A percentile compares a stretch with the other conserved stretches of the same genome.
These are phyloP conservation scores for Marvania coccoides DNA, from an alignment of 139 green algal species.

Conservation along the genomic window DNA sequence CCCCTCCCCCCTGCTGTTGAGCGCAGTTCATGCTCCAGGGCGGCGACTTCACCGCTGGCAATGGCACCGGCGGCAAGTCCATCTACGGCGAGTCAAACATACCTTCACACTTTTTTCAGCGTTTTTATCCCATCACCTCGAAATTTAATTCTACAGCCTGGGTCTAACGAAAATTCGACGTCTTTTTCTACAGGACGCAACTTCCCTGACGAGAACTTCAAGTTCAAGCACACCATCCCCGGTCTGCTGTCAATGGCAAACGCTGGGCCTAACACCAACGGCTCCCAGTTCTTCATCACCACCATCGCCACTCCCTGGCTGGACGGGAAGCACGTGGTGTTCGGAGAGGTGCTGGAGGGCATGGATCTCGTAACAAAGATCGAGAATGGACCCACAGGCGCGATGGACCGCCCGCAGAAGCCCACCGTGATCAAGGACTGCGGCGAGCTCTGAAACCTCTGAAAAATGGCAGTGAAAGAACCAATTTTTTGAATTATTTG, in stretches of 20 bases:
- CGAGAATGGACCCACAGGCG: constrained; percentile 27
- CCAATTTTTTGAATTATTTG: too few species aligned
- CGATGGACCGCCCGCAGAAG: constrained; percentile 26
- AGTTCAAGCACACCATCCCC: constrained; percentile 39
- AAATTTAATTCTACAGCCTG: neutral
- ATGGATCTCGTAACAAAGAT: constrained; percentile 43
- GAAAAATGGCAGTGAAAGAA: neutral
- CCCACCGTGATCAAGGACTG: constrained; percentile 40
- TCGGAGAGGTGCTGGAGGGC: constrained; percentile 34
- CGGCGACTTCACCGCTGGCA: constrained; percentile 39
- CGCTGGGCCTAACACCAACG: constrained; percentile 73
- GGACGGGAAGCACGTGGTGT: constrained; percentile 38
- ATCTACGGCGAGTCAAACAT: constrained; percentile 32
- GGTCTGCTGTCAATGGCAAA: constrained; percentile 90
- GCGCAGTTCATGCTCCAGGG: constrained; percentile 59
- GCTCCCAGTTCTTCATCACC: constrained; percentile 85
- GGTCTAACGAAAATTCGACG: neutral
- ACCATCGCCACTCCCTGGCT: constrained; percentile 77
- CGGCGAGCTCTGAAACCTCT: constrained; percentile 29
- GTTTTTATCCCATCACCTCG: neutral
- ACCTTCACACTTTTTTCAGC: neutral
- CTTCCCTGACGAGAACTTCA: constrained; percentile 19
- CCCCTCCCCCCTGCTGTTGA: neutral
- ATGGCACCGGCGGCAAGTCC: constrained; percentile 20
- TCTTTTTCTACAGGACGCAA: constrained; percentile 8